Evolutionary conservation across 345 rosid genomes (phyloP).

Genomic region (Laguncularia racemosa): DNA sequence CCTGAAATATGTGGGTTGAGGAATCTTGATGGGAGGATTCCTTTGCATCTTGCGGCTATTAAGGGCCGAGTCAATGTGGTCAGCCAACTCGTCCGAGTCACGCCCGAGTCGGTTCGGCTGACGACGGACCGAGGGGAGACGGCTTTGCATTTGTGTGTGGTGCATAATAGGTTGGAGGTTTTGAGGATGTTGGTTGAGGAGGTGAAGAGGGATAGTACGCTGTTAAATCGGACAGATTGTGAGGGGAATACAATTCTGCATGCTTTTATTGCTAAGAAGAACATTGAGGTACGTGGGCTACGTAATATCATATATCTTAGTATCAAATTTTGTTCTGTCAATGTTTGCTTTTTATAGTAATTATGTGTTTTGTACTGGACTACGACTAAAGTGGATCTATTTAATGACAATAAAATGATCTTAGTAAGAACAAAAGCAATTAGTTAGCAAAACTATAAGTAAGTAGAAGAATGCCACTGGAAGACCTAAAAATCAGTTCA

Average conservation of each 20-base stretch:
- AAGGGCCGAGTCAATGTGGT: constrained; percentile 19
- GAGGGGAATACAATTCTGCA: constrained; percentile 13
- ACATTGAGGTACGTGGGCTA: constrained; percentile 5
- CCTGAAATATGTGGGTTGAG: constrained; percentile 8
- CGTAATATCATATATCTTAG: neutral
- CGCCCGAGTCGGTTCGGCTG: constrained; percentile 3
- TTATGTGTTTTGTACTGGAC: neutral
- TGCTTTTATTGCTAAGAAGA: constrained; percentile 13
- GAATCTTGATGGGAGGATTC: constrained; percentile 20
- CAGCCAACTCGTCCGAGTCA: constrained; percentile 8
- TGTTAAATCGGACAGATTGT: constrained; percentile 9
- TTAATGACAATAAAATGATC: too few species aligned
- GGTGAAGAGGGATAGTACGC: neutral
- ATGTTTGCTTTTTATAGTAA: too few species aligned
- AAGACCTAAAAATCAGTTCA: too few species aligned
- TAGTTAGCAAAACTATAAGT: too few species aligned
- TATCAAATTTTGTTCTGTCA: too few species aligned
- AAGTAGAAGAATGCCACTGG: too few species aligned
- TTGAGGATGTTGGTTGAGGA: constrained; percentile 4
- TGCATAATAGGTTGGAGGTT: constrained; percentile 4
- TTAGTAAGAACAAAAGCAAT: too few species aligned
- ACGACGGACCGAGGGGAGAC: constrained; percentile 18
- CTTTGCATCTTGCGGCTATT: constrained; percentile 20
- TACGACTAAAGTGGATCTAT: too few species aligned
- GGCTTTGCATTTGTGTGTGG: constrained; percentile 17